Conservation (phyloP, 2,329 filamentous ascomycete species). For the Ceratocystis ficicola region DNA sequence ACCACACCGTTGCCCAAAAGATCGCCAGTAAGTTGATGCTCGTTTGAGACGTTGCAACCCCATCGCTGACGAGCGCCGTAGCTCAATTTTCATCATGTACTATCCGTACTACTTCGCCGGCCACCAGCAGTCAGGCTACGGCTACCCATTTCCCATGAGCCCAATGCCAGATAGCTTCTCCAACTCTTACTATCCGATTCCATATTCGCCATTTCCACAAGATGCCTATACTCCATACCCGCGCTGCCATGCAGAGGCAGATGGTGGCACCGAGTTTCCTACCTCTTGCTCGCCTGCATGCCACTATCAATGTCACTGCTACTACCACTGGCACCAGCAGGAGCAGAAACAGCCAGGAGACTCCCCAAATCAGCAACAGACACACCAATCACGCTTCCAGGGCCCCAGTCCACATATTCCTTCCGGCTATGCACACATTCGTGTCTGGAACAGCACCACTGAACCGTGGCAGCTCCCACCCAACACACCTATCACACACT, state of each 20-base stretch:
- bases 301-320: neutral
- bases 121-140: neutral
- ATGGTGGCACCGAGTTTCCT: neutral
- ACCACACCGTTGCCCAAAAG: too few species aligned
- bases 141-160: neutral
- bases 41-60: neutral
- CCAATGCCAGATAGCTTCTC: neutral
- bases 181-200: neutral
- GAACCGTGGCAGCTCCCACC: slow-evolving; percentile 41
- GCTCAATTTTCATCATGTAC: neutral
- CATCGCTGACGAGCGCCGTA: neutral
- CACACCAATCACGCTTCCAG: neutral
- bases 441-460: slow-evolving; percentile 11
- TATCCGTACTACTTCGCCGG: slow-evolving; percentile 4
- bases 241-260: neutral
- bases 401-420: slow-evolving; percentile 25
- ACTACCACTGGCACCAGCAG: neutral
- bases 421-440: slow-evolving; percentile 7
- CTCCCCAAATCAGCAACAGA: neutral
- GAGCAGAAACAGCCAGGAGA: neutral
- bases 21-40: neutral
- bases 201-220: neutral
- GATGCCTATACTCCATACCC: neutral
- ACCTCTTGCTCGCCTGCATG: neutral
- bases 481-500: slow-evolving; percentile 35